phyloP scores from a whole-genome alignment of 108 stramenopile genomes.

The Conticribra weissflogii region DNA sequence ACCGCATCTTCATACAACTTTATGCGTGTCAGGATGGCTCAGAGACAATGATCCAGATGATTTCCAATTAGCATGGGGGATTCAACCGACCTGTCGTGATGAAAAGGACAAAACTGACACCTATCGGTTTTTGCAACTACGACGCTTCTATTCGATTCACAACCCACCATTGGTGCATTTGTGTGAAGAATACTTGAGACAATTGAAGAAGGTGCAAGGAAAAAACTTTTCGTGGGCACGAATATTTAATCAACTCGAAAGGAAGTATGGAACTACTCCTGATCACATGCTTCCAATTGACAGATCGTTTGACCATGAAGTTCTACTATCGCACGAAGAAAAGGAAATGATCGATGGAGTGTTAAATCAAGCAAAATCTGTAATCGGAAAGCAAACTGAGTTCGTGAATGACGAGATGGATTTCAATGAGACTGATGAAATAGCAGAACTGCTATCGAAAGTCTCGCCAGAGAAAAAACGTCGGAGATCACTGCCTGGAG shows the following conservation, averaged over 20 bases:
- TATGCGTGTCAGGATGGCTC: conserved; percentile 64
- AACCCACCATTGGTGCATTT: conserved; percentile 47
- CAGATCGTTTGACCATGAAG: conserved; percentile 36
- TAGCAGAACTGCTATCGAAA: conserved; percentile 30
- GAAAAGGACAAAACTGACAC: conserved; percentile 36
- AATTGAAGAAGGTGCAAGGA: conserved; percentile 26
- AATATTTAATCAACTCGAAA: conserved; percentile 45
- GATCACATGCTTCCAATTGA: conserved; percentile 55
- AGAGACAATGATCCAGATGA: conserved; percentile 53
- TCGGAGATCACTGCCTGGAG: neutral
- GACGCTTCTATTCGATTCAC: conserved; percentile 59
- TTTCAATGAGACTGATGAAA: conserved; percentile 48
- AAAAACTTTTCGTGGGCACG: conserved; percentile 45
- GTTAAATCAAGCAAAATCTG: conserved; percentile 35
- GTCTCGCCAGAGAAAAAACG: conserved; percentile 16
- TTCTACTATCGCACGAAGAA: conserved; percentile 44
- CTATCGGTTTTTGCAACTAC: conserved; percentile 33
- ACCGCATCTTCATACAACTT: conserved; percentile 57
- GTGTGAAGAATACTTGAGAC: conserved; percentile 49
- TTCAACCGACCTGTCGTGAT: conserved; percentile 45
- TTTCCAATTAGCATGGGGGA: conserved; percentile 67
- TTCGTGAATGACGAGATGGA: conserved; percentile 20
- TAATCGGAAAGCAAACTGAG: conserved; percentile 24
- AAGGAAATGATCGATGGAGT: conserved; percentile 46
- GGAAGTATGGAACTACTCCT: conserved; percentile 55